Evolutionary conservation across 2,329 filamentous ascomycete species (phyloP).

Genomic region (Akanthomyces lecanii): DNA sequence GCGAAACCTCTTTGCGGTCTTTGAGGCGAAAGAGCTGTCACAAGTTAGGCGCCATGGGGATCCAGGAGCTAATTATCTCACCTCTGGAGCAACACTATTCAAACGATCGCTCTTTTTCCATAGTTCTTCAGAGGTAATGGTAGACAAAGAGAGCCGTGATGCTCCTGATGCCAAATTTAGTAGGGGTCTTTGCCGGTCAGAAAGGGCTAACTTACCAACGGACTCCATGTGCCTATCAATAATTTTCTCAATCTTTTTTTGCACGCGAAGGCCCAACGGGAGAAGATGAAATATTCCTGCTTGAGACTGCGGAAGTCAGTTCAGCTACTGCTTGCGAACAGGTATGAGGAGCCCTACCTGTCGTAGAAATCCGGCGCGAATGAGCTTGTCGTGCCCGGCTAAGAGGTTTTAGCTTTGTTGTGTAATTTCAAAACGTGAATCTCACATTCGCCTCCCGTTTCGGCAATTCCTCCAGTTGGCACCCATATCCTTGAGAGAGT

Average conservation of each 20-base stretch:
- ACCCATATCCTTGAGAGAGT: conserved; percentile 72
- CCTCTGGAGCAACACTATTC: conserved; percentile 68
- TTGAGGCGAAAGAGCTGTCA: conserved; percentile 69
- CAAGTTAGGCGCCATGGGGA: conserved; percentile 22
- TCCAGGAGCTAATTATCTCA: conserved; percentile 30
- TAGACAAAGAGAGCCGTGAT: conserved; percentile 77
- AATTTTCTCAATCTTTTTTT: conserved; percentile 78
- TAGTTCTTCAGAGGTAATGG: conserved; percentile 76
- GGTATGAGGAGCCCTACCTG: conserved; percentile 47
- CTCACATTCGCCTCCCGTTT: conserved; percentile 51
- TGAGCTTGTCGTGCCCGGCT: conserved; percentile 64
- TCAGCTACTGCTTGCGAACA: not conserved
- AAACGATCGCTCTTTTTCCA: conserved; percentile 84
- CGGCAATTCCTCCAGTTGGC: conserved; percentile 66
- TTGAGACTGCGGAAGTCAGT: conserved; percentile 55
- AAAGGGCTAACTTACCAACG: conserved; percentile 48
- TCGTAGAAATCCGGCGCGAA: conserved; percentile 68
- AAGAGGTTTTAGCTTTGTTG: conserved; percentile 21
- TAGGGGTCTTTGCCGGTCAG: not conserved
- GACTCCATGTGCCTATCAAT: conserved; percentile 86
- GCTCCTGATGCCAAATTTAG: conserved; percentile 49
- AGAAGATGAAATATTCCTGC: conserved; percentile 90
- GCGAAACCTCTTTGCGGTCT: conserved; percentile 71
- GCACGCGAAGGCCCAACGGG: conserved; percentile 79
- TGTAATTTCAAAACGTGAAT: not conserved